A percentile compares a stretch with the other conserved stretches of the same genome.
Evolutionary conservation across 257 asterid genomes (phyloP).

Genomic region (Lycium barbarum): DNA sequence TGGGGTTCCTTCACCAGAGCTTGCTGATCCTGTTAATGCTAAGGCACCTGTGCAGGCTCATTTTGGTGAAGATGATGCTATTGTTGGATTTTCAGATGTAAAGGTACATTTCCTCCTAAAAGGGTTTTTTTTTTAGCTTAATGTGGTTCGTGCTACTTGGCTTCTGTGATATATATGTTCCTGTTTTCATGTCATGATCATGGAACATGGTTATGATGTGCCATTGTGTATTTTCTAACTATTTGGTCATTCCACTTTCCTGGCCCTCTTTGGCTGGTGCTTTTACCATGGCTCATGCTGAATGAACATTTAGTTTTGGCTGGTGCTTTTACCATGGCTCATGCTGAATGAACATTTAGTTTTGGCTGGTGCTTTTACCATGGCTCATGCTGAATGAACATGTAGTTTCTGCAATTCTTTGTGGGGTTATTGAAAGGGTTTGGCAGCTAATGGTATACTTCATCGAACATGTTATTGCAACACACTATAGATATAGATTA

Average conservation of each 20-base stretch:
- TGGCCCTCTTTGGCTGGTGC: constrained; percentile 4
- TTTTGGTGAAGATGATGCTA: constrained; percentile 81
- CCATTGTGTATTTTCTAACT: background rate
- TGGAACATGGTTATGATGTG: background rate
- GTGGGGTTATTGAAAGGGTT: background rate
- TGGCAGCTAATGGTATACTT: background rate
- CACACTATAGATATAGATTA: background rate
- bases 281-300: background rate
- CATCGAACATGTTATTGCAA: background rate
- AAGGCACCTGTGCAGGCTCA: constrained; percentile 98
- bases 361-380: background rate
- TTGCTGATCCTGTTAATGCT: constrained; percentile 84
- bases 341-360: background rate
- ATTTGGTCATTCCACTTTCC: background rate
- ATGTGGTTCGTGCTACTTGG: background rate
- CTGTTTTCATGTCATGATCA: background rate
- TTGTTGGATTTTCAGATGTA: constrained; percentile 85
- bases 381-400: background rate
- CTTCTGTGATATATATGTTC: background rate
- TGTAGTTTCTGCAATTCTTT: background rate
- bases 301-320: background rate
- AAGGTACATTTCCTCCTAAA: constrained; percentile 57
- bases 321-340: background rate
- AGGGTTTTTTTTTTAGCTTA: background rate
- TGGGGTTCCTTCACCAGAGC: constrained; percentile 90